Evolutionary conservation across 129 eudicot genomes (phyloP), one percentile per base, ranked within the genome.

Genomic region (Flaveria ramosissima): DNA sequence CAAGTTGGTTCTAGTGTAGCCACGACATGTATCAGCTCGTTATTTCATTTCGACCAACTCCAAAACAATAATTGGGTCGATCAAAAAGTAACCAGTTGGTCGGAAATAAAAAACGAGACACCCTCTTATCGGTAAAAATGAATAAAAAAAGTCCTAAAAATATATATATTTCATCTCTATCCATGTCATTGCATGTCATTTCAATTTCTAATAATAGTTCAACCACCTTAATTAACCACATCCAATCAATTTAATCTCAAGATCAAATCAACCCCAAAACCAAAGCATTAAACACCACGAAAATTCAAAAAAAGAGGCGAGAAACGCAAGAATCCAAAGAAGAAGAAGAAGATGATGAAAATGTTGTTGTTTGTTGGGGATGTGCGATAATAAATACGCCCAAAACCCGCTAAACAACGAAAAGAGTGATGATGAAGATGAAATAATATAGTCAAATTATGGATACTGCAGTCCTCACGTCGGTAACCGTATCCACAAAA

Each of bases 401-500:
- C 17, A 51, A 45, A 42, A 24, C 60, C 78, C 78, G 66, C 70
- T 60, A 66, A 50, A 51, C 45, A 64, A 73, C 72, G 68, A 67
- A 80, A 42, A 68, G 59, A 27, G 60, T 62, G 48, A 43, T 19
- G 12, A 45, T 36, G 79, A 48, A 63, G 45, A 15, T 30, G n/a
- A 1, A 61, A 75, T 43, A 7, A 45, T 53, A 73, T 30, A 62
- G 79, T 80, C 72, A 75, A 81, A 68, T 21, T 52, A 60, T 69
- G 59, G 43, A 74, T 36, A 63, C 68, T 63, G 69, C 46, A 56
- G 62, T 52, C 74, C 80, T 61, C 70, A 68, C 79, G 80, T 81
- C 81, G 80, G 81, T 75, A 81, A 81, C 84, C 80, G 84, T 75
- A 81, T 68, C 26, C 69, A 75, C 75, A 70, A 71, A 48, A 82